Percentiles rank a stretch among this genome's conserved stretches.
These are phyloP conservation scores for Rhodomyrtus tomentosa DNA, from an alignment of 345 rosid species.

Conservation along the genomic window DNA sequence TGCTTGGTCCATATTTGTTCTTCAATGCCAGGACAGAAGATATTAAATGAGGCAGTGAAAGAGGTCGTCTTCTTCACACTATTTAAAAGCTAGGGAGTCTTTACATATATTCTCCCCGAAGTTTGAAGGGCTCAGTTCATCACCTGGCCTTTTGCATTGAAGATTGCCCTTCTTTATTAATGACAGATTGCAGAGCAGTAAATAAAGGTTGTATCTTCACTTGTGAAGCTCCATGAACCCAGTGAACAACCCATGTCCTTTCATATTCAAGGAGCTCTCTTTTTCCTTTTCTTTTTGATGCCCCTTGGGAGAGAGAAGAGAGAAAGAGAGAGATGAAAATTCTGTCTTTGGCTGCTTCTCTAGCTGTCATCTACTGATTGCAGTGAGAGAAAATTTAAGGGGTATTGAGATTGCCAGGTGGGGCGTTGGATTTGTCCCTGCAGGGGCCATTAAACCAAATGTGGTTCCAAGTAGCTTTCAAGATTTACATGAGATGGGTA, in stretches of 20 bases:
- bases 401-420: slow-evolving; percentile 29
- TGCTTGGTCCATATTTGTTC: not conserved
- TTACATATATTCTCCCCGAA: not conserved
- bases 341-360: slow-evolving; percentile 36
- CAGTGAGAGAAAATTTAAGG: slow-evolving; percentile 30
- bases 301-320: not conserved
- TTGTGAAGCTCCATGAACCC: slow-evolving; percentile 12
- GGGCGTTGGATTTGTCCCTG: slow-evolving; percentile 8
- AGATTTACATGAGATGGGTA: slow-evolving; percentile 1
- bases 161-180: slow-evolving; percentile 19
- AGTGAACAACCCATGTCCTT: slow-evolving; percentile 39
- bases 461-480: slow-evolving; percentile 12
- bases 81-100: slow-evolving; percentile 19
- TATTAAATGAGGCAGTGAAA: slow-evolving; percentile 1
- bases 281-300: not conserved
- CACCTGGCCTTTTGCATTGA: slow-evolving; percentile 18
- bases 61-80: slow-evolving; percentile 5
- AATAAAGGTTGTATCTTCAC: not conserved
- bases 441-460: slow-evolving; percentile 8
- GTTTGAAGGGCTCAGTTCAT: slow-evolving; percentile 18
- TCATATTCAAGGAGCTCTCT: slow-evolving; percentile 33
- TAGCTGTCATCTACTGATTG: slow-evolving; percentile 42
- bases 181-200: slow-evolving; percentile 15
- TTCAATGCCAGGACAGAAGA: not conserved
- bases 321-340: not conserved